Conservation (phyloP, 768 basidiomycete species). For the Serendipita indica region DNA sequence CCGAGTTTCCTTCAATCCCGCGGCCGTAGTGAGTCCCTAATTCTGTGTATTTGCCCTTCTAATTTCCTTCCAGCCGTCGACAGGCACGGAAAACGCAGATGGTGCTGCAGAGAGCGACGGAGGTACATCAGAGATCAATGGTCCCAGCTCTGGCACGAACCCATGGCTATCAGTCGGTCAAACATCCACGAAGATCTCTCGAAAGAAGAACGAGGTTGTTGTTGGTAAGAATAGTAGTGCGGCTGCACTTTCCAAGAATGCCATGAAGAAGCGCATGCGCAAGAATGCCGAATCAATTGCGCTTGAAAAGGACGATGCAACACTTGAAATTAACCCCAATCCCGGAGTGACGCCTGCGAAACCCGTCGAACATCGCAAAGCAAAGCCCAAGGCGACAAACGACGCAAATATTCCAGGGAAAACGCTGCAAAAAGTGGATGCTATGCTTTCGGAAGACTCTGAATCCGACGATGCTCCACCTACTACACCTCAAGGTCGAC, state of each 20-base stretch:
- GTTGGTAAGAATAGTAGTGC: slow-evolving; percentile 52
- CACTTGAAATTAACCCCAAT: slow-evolving; percentile 58
- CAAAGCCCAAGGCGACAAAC: neutral
- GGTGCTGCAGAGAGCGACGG: too few relatives aligned
- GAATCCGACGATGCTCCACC: slow-evolving; percentile 2
- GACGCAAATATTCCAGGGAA: neutral
- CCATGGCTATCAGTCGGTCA: slow-evolving; percentile 54
- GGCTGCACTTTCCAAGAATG: slow-evolving; percentile 53
- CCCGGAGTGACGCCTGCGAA: slow-evolving; percentile 27
- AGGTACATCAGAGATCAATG: too few relatives aligned
- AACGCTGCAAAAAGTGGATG: slow-evolving; percentile 18
- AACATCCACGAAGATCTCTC: slow-evolving; percentile 33
- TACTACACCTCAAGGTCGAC: slow-evolving; percentile 19
- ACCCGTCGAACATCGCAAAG: slow-evolving; percentile 2
- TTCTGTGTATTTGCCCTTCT: neutral
- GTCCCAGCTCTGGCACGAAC: slow-evolving; percentile 33
- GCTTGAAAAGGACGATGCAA: slow-evolving; percentile 55
- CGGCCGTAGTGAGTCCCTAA: slow-evolving; percentile 21
- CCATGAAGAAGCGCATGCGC: slow-evolving; percentile 48
- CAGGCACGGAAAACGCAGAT: too few relatives aligned
- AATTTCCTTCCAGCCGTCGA: neutral
- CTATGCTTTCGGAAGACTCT: too few relatives aligned
- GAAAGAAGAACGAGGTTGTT: slow-evolving; percentile 59
- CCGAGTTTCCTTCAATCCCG: slow-evolving; percentile 47
- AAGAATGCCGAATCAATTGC: slow-evolving; percentile 45